Percentiles rank a stretch among this genome's conserved stretches.
Evolutionary conservation across 352 stramenopile genomes (phyloP).

Genomic region (Aphanomyces stellatus): DNA sequence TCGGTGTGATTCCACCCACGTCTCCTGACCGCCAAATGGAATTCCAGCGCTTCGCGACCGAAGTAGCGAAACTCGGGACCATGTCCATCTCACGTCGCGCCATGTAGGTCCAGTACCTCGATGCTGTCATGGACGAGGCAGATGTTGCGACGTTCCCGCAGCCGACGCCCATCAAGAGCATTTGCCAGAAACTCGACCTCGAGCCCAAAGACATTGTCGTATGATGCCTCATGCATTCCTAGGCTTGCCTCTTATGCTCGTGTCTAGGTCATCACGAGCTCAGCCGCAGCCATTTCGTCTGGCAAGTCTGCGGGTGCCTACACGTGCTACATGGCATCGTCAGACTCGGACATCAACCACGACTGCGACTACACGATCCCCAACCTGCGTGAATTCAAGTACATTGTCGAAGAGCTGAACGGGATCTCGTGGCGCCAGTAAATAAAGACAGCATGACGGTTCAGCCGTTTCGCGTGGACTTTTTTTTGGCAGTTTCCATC

Average conservation of each 20-base stretch:
- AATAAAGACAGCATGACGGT: no score
- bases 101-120: slow-evolving; percentile 9
- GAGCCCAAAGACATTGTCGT: slow-evolving; percentile 16
- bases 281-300: slow-evolving; percentile 11
- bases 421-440: slow-evolving; percentile 17
- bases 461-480: no score
- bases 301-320: slow-evolving; percentile 11
- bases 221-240: not conserved
- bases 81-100: no score
- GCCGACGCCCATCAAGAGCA: not conserved
- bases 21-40: not conserved
- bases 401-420: slow-evolving; percentile 19
- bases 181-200: not conserved
- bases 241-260: not conserved
- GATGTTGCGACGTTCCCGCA: not conserved
- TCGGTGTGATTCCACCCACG: slow-evolving; percentile 15
- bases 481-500: no score
- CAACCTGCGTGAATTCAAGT: slow-evolving; percentile 20
- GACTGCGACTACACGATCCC: slow-evolving; percentile 17
- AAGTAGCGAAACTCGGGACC: no score
- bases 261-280: slow-evolving; percentile 9
- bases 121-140: slow-evolving; percentile 12
- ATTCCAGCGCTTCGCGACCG: slow-evolving; percentile 13
- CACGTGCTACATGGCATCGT: slow-evolving; percentile 10
- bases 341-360: not conserved